A percentile compares a stretch with the other conserved stretches of the same genome.
Conservation (phyloP, 768 basidiomycete genomes). For the Chlorophyllum brunneum region DNA sequence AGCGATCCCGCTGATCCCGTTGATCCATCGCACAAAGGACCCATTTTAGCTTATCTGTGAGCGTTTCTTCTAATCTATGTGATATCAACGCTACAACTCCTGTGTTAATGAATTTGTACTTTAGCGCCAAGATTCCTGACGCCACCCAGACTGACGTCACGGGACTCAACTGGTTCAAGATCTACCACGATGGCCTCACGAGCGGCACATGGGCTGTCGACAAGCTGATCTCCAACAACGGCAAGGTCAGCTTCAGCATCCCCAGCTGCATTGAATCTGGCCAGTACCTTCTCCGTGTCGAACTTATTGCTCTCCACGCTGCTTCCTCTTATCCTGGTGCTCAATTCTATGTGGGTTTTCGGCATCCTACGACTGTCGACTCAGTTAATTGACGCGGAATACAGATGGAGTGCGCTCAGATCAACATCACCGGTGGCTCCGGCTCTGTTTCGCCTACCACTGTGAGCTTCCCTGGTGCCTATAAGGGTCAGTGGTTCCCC, state of each 20-base stretch:
- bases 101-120: not conserved
- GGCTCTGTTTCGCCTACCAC: constrained; percentile 38
- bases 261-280: constrained; percentile 44
- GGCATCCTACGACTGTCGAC: not conserved
- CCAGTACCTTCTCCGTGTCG: constrained; percentile 47
- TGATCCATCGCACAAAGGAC: constrained; percentile 48
- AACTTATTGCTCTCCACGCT: constrained; percentile 42
- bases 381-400: constrained; percentile 12
- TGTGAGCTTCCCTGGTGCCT: constrained; percentile 46
- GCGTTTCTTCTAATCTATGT: constrained; percentile 14
- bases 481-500: constrained; percentile 26
- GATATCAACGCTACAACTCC: not conserved
- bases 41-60: constrained; percentile 46
- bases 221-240: constrained; percentile 41
- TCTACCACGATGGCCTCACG: constrained; percentile 41
- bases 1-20: constrained; percentile 42
- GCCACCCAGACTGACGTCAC: constrained; percentile 44
- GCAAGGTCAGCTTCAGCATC: constrained; percentile 44
- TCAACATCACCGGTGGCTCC: constrained; percentile 38
- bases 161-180: constrained; percentile 55
- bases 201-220: constrained; percentile 45
- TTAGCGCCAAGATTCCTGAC: constrained; percentile 40
- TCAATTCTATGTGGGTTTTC: constrained; percentile 44
- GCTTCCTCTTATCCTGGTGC: constrained; percentile 46
- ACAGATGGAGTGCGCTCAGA: constrained; percentile 47